Conservation (phyloP, 345 rosid species). For the Moricandia arvensis region DNA sequence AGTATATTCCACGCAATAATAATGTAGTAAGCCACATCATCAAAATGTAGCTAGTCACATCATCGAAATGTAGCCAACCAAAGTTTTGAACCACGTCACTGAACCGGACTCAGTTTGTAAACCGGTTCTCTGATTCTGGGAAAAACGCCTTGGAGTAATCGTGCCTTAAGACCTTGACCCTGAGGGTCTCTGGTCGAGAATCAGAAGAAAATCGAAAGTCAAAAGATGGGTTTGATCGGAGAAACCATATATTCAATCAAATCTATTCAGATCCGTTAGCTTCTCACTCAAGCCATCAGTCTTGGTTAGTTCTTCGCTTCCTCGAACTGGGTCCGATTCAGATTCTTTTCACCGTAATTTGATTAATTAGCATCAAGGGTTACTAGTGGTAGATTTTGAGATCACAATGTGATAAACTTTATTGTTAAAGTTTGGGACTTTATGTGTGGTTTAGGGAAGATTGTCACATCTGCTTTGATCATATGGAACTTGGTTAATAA, state of each 20-base stretch:
- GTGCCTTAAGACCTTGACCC: too few species aligned
- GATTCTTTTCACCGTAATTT: not conserved
- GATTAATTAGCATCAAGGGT: not conserved
- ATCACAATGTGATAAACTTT: not conserved
- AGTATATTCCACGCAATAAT: too few species aligned
- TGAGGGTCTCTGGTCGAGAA: not conserved
- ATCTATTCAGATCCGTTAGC: constrained; percentile 50
- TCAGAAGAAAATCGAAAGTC: not conserved
- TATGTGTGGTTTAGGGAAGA: too few species aligned
- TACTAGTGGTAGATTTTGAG: not conserved
- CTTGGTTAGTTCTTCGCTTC: constrained; percentile 47
- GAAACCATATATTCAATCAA: constrained; percentile 45
- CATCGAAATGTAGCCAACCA: constrained; percentile 22
- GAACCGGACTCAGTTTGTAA: constrained; percentile 1
- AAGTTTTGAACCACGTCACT: constrained; percentile 20
- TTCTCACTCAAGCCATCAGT: constrained; percentile 46
- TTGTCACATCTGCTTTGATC: too few species aligned
- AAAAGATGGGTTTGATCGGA: constrained; percentile 39
- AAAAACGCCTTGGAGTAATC: constrained; percentile 2
- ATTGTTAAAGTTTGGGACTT: not conserved
- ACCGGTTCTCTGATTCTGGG: constrained; percentile 19
- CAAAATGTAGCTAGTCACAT: constrained; percentile 20
- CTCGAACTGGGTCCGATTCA: not conserved
- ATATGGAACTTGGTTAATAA: too few species aligned
- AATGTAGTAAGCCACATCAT: too few species aligned